Percentiles rank a stretch among this genome's conserved stretches.
Evolutionary conservation across 169 alveolate species (phyloP).

Genomic region (Eimeria brunetti): DNA sequence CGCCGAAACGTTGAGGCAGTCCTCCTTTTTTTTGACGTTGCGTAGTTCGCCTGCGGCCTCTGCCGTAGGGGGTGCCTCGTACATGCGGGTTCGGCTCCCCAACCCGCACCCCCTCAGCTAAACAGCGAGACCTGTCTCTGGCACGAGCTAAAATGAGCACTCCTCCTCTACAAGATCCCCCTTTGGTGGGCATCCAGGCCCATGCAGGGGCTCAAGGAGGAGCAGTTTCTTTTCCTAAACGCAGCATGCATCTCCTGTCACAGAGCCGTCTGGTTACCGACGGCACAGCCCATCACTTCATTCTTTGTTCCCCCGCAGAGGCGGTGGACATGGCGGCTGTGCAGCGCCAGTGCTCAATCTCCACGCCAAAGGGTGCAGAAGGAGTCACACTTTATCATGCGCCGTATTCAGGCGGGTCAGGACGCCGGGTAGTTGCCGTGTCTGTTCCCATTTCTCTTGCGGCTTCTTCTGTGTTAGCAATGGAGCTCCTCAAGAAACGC

Average conservation of each 20-base stretch:
- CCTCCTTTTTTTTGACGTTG: slow-evolving; percentile 6
- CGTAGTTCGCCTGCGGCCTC: slow-evolving; percentile 15
- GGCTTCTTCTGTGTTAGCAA: slow-evolving; percentile 58
- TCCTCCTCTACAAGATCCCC: slow-evolving; percentile 56
- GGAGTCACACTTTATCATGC: slow-evolving; percentile 48
- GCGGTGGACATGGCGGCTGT: slow-evolving; percentile 67
- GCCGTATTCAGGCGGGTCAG: slow-evolving; percentile 32
- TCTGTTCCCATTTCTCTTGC: slow-evolving; percentile 68
- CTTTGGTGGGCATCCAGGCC: slow-evolving; percentile 39
- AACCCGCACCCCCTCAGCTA: slow-evolving; percentile 5
- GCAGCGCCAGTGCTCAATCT: slow-evolving; percentile 62
- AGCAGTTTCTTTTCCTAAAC: slow-evolving; percentile 31
- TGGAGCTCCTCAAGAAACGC: slow-evolving; percentile 66
- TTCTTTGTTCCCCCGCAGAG: slow-evolving; percentile 64
- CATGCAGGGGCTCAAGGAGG: slow-evolving; percentile 42
- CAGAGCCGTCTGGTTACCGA: slow-evolving; percentile 61
- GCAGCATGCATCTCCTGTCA: slow-evolving; percentile 60
- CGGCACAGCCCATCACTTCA: slow-evolving; percentile 67
- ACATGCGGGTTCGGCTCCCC: slow-evolving; percentile 57
- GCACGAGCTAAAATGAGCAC: slow-evolving; percentile 58
- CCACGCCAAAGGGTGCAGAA: slow-evolving; percentile 64
- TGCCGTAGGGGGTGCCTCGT: slow-evolving; percentile 36
- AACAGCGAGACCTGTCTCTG: slow-evolving; percentile 1
- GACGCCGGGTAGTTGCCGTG: slow-evolving; percentile 67
- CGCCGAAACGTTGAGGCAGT: not conserved